These are phyloP conservation scores for Flaveria bidentis DNA, from an alignment of 129 eudicot species.

Conservation along the genomic window DNA sequence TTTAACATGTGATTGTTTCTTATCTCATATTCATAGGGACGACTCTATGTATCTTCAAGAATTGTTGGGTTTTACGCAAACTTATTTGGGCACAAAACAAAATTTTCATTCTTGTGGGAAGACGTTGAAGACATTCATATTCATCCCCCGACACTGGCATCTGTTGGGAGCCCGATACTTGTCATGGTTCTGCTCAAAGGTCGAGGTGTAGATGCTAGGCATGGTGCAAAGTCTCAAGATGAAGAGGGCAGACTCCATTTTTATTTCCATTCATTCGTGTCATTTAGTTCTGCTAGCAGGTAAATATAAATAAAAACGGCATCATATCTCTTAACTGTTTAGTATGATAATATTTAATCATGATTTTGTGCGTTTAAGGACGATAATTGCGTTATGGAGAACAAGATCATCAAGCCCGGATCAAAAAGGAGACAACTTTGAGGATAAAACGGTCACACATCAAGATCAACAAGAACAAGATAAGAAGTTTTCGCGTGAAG, in stretches of 20 bases:
- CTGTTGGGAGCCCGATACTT: conserved; percentile 87
- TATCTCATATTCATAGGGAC: conserved; percentile 56
- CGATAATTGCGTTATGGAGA: conserved; percentile 84
- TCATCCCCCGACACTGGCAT: conserved; percentile 71
- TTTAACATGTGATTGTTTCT: background rate
- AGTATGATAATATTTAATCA: background rate
- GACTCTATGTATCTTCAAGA: conserved; percentile 84
- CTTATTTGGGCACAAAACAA: conserved; percentile 83
- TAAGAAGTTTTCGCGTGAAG: conserved; percentile 44
- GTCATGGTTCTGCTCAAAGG: conserved; percentile 69
- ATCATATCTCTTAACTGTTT: background rate
- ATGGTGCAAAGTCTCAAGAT: conserved; percentile 86
- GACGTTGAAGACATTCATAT: conserved; percentile 84
- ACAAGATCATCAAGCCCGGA: conserved; percentile 59
- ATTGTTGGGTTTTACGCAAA: conserved; percentile 85
- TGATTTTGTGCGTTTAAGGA: conserved; percentile 43
- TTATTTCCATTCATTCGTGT: conserved; percentile 79
- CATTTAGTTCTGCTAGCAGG: conserved; percentile 85
- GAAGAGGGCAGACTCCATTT: conserved; percentile 79
- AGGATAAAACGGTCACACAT: conserved; percentile 46
- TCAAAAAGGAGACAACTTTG: conserved; percentile 45
- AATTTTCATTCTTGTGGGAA: conserved; percentile 84
- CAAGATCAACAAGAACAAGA: conserved; percentile 53
- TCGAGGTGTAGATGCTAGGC: conserved; percentile 76
- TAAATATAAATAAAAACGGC: background rate